Conservation (phyloP, 2,329 filamentous ascomycete genomes). For the Stagonosporopsis chrysanthemi region DNA sequence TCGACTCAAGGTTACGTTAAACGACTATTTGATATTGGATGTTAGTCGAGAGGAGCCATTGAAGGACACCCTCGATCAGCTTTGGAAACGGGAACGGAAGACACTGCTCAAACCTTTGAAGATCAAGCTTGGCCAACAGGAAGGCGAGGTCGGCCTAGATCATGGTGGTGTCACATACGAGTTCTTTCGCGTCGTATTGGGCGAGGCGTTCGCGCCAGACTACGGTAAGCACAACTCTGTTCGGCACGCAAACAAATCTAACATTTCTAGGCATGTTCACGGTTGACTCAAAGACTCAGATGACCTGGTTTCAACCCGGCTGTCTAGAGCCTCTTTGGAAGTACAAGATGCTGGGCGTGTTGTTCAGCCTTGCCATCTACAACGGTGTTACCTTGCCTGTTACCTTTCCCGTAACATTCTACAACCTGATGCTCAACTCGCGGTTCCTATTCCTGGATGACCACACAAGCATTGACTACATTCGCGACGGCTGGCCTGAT, state of each 20-base stretch:
- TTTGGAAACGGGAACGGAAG: slow-evolving; percentile 84
- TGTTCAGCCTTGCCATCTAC: slow-evolving; percentile 90
- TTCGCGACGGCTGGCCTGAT: slow-evolving; percentile 89
- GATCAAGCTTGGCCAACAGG: slow-evolving; percentile 78
- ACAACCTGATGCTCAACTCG: slow-evolving; percentile 77
- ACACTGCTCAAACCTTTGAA: slow-evolving; percentile 88
- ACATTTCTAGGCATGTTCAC: slow-evolving; percentile 70
- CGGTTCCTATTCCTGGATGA: slow-evolving; percentile 64
- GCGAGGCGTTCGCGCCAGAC: slow-evolving; percentile 77
- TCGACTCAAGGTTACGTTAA: slow-evolving; percentile 45
- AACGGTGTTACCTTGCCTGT: slow-evolving; percentile 92
- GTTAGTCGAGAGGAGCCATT: slow-evolving; percentile 54
- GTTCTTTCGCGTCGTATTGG: slow-evolving; percentile 86
- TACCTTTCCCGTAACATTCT: slow-evolving; percentile 85
- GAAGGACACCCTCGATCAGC: slow-evolving; percentile 72
- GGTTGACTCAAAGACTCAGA: slow-evolving; percentile 75
- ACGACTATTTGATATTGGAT: slow-evolving; percentile 54
- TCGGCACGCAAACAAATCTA: slow-evolving; percentile 7
- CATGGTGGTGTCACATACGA: slow-evolving; percentile 96
- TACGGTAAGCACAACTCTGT: slow-evolving; percentile 62
- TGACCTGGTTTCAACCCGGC: slow-evolving; percentile 87
- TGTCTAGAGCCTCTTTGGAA: slow-evolving; percentile 86
- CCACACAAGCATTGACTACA: slow-evolving; percentile 65
- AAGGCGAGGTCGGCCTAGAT: slow-evolving; percentile 89
- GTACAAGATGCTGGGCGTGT: slow-evolving; percentile 84